Evolutionary conservation across 2,329 filamentous ascomycete species (phyloP).

Genomic region (Parasarocladium wereldwijsianum): DNA sequence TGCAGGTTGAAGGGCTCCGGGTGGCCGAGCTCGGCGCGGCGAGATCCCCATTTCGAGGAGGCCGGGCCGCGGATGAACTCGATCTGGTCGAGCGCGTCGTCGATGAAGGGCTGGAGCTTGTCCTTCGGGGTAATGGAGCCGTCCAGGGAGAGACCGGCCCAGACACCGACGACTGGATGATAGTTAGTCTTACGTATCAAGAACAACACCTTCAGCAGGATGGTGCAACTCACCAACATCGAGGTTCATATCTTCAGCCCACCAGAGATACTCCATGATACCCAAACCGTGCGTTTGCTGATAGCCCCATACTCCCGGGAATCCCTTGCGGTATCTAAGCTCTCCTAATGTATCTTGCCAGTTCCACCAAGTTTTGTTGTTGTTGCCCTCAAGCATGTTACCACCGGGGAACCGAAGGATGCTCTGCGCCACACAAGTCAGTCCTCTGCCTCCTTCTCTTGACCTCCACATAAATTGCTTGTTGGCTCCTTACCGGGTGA

Average conservation of each 20-base stretch:
- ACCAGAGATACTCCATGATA: conserved; percentile 45
- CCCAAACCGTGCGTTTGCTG: conserved; percentile 48
- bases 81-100: conserved; percentile 46
- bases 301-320: conserved; percentile 42
- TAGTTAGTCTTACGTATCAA: conserved; percentile 3
- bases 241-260: conserved; percentile 45
- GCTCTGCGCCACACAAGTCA: conserved; percentile 14
- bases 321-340: conserved; percentile 37
- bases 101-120: conserved; percentile 38
- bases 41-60: conserved; percentile 38
- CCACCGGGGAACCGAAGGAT: conserved; percentile 52
- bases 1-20: conserved; percentile 44
- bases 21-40: conserved; percentile 44
- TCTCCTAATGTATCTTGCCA: conserved; percentile 40
- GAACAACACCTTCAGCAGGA: not conserved
- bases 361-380: conserved; percentile 28
- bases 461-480: not conserved
- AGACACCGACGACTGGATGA: conserved; percentile 36
- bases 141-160: conserved; percentile 39
- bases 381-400: conserved; percentile 41
- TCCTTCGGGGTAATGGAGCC: conserved; percentile 33
- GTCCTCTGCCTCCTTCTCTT: not conserved
- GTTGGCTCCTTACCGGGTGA: conserved; percentile 24
- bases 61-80: conserved; percentile 44
- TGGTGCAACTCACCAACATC: conserved; percentile 25